These are phyloP conservation scores for Paratinospora sagittata DNA, from an alignment of 164 flowering plant genomes.

Conservation along the genomic window DNA sequence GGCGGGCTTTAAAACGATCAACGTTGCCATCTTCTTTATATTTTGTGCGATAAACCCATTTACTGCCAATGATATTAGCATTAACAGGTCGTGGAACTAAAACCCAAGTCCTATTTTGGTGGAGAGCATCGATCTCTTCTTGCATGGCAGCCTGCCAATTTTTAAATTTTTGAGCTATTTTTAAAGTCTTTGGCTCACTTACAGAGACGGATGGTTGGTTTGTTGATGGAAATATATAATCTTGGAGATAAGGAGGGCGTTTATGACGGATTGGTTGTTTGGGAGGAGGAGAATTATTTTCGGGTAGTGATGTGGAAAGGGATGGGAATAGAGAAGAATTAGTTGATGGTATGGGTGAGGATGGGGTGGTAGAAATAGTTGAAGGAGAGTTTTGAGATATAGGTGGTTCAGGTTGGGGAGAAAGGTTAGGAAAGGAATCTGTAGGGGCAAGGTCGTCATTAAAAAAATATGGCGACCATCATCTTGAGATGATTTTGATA, in stretches of 20 bases:
- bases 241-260: background rate
- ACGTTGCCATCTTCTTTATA: too few species aligned
- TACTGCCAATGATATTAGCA: too few species aligned
- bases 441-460: background rate
- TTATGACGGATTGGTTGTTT: too few species aligned
- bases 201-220: too few species aligned
- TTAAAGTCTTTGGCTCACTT: background rate
- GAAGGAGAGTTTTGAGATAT: background rate
- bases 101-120: too few species aligned
- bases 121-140: too few species aligned
- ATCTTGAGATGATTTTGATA: background rate
- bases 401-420: background rate
- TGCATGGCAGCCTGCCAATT: background rate
- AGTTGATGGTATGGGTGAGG: too few species aligned
- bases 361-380: background rate
- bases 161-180: background rate
- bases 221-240: background rate
- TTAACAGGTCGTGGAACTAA: too few species aligned
- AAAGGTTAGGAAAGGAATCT: background rate
- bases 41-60: too few species aligned
- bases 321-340: background rate
- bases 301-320: background rate
- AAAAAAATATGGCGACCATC: background rate
- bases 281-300: too few species aligned
- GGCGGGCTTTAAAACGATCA: too few species aligned